Evolutionary conservation across 371 early-diverging fungal species (phyloP), one percentile per base, ranked within the genome.

Genomic region (Polyrhizophydium stewartii): DNA sequence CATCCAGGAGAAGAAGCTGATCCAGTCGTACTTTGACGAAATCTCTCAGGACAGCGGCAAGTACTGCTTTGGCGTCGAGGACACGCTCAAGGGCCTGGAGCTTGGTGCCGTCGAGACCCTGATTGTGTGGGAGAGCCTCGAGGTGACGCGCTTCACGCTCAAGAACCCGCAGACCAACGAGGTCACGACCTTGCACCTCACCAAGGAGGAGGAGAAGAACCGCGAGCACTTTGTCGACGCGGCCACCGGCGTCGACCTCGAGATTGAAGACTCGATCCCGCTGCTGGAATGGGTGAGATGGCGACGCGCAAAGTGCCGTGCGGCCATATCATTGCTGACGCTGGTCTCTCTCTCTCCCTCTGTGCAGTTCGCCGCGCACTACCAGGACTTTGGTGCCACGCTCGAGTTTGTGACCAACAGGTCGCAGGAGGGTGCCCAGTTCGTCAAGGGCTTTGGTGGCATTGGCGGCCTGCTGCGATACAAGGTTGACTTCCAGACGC

Each of bases 401-500:
- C 83, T 99, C 6, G 96, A 97, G 74, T 96, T 98, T 76, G 90
- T 99, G 41, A 98, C 98, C 55, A 95, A 99, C 85, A 85, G 91
- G 61, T 96, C 96, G 46, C 91, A 93, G 65, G 99, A 99, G 80
- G 99, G 99, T 50, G 87, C 96, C 38, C 99, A 99, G 77, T 99
- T 99, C 83, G 94, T 97, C 58, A 92, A 92, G 74, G 99, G 99
- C 30, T 99, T 99, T 82, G 99, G 99, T 79, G 99, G 99, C 55
- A 93, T 99, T 65, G 99, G 99, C 51, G 99, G 98, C 33, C 75
- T 99, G 32, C 85, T 99, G 58, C 90, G 98, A 60, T 99, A 98
- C 87, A 96, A 96, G 86, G 89, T 77, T 27, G 78, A 77, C 64
- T 74, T 77, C 58, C 60, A 59, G 21, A 56, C 62, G 30, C 58